Evolutionary conservation across 106 monocot species (phyloP).

Genomic region (Agapanthus africanus): DNA sequence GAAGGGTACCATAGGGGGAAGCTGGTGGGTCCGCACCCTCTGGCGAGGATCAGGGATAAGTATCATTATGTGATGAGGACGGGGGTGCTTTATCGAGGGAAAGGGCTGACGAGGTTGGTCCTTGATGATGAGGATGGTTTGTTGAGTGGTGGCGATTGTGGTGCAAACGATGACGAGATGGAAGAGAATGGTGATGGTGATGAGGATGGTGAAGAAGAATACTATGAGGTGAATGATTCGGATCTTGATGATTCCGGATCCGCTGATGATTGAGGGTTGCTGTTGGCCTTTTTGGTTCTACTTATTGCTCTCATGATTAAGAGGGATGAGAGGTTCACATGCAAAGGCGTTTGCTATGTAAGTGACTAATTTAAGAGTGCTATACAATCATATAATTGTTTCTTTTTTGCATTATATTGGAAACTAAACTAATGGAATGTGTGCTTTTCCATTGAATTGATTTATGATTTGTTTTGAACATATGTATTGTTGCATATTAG

Average conservation of each 20-base stretch:
- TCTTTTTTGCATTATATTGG: neutral
- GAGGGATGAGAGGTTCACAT: neutral
- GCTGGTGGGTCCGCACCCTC: conserved; percentile 68
- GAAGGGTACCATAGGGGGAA: conserved; percentile 85
- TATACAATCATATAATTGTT: neutral
- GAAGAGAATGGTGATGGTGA: conserved; percentile 23
- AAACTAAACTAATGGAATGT: neutral
- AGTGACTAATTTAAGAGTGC: neutral
- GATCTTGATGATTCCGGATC: conserved; percentile 33
- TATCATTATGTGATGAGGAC: conserved; percentile 84
- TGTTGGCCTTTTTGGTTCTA: neutral
- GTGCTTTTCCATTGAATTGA: neutral
- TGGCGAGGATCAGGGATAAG: conserved; percentile 63
- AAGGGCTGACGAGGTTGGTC: conserved; percentile 44
- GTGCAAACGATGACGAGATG: neutral
- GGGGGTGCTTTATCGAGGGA: conserved; percentile 66
- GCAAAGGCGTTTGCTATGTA: neutral
- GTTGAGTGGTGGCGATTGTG: conserved; percentile 2
- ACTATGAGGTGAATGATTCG: conserved; percentile 35
- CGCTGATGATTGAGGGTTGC: conserved; percentile 17
- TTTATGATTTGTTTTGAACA: neutral
- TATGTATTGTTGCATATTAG: neutral
- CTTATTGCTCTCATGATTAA: neutral
- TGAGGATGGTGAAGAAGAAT: conserved; percentile 33
- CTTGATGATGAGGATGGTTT: conserved; percentile 33